phyloP scores from a whole-genome alignment of 2,329 filamentous ascomycete genomes.

The Zasmidium angulare region DNA sequence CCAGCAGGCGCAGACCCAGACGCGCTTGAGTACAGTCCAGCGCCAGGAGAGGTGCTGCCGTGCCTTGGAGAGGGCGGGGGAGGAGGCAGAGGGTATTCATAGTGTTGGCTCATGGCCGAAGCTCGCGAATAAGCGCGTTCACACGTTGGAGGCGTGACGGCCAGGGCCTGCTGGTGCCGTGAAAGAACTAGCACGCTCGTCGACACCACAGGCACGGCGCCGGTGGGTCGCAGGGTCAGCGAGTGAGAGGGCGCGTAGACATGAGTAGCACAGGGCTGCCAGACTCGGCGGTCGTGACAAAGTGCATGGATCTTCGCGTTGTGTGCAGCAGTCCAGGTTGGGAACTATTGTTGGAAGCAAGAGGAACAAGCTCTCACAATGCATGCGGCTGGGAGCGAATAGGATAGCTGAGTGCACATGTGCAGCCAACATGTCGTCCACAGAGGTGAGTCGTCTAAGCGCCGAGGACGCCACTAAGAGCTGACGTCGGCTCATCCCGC shows the following conservation, averaged over 20 bases:
- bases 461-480: not conserved
- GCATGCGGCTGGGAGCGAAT: slow-evolving; percentile 2
- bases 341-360: slow-evolving; percentile 9
- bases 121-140: slow-evolving; percentile 22
- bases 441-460: not conserved
- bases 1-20: slow-evolving; percentile 9
- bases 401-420: not conserved
- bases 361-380: slow-evolving; percentile 5
- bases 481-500: not conserved
- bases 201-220: slow-evolving; percentile 11
- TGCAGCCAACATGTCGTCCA: not conserved
- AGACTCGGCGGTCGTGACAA: not conserved
- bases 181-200: slow-evolving; percentile 12
- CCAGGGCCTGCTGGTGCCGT: slow-evolving; percentile 15
- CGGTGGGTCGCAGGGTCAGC: slow-evolving; percentile 13
- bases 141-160: slow-evolving; percentile 15
- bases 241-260: slow-evolving; percentile 25
- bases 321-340: not conserved
- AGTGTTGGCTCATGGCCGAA: slow-evolving; percentile 32
- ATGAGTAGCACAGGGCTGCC: not conserved
- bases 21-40: slow-evolving; percentile 8
- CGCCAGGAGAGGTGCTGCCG: slow-evolving; percentile 19
- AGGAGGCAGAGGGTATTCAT: slow-evolving; percentile 29
- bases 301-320: slow-evolving; percentile 1
- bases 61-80: slow-evolving; percentile 26